Evolutionary conservation across 1,284 basidiomycete species (phyloP).

Genomic region (Cryptococcus sp.): DNA sequence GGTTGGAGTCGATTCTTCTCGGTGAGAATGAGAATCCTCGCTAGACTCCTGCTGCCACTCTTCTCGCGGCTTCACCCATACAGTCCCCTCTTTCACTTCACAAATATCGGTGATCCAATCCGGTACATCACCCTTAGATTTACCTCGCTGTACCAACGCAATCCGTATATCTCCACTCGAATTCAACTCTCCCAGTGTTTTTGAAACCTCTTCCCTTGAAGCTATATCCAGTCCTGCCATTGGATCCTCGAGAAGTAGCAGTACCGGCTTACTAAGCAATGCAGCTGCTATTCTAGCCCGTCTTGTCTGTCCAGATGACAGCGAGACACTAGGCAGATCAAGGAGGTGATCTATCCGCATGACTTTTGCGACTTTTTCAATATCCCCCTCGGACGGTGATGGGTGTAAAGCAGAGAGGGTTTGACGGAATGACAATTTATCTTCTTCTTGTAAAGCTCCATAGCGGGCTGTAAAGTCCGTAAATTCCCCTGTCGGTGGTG

Average conservation of each 20-base stretch:
- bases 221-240: slow-evolving; percentile 45
- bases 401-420: slow-evolving; percentile 29
- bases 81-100: slow-evolving; percentile 54
- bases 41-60: slow-evolving; percentile 39
- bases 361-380: slow-evolving; percentile 42
- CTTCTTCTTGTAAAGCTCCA: slow-evolving; percentile 76
- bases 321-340: slow-evolving; percentile 73
- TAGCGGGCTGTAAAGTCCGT: slow-evolving; percentile 88
- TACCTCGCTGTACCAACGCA: slow-evolving; percentile 69
- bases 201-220: slow-evolving; percentile 39
- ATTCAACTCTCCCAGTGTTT: slow-evolving; percentile 42
- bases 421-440: slow-evolving; percentile 59
- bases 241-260: slow-evolving; percentile 81
- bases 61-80: slow-evolving; percentile 53
- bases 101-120: slow-evolving; percentile 72
- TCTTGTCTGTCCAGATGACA: slow-evolving; percentile 90
- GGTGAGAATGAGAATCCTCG: neutral
- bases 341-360: slow-evolving; percentile 62
- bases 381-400: slow-evolving; percentile 34
- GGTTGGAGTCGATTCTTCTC: slow-evolving; percentile 51
- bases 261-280: slow-evolving; percentile 62
- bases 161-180: slow-evolving; percentile 50
- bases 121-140: slow-evolving; percentile 69
- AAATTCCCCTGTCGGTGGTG: slow-evolving; percentile 66
- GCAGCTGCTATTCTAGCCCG: slow-evolving; percentile 78